Base-by-base conservation (phyloP, 1,284 basidiomycete species). In the Papiliotrema flavescens region DNA sequence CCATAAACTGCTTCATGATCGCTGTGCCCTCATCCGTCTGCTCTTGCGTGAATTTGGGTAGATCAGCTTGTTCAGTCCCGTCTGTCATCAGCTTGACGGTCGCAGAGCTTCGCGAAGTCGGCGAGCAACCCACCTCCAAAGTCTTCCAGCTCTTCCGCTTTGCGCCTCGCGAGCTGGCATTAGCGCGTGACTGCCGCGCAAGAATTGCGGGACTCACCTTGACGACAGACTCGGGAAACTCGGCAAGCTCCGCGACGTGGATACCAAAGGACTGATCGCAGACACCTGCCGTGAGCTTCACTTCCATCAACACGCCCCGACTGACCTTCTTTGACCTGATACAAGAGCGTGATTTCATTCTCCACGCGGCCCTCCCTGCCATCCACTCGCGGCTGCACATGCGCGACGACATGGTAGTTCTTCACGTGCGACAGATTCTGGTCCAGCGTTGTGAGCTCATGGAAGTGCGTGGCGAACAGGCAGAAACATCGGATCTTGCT, bases 251-350 rank as follows among this genome's bases (percentile, higher is more conserved):
- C 0, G 96, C 96, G 20, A 99, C 96, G 65, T 98, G 94, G 44
- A 99, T 98, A 76, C 96, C 96, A 68, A 98, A 97, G 70, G 90
- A 94, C 75, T 98, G 95, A 70, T 98, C 95, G 58, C 90, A 90
- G 39, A 92, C 82, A 14, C 89, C 88, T 82, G 52, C 17, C 7
- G 13, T 26, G 20, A 26, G 26, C 5, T 6, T 28, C 37, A 23
- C 1, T 26, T 19, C 2, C 13, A 28, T 8, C 34, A 1, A 2
- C 34, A 22, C 11, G 20, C 17, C 1, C 34, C 6, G n/a, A 41
- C 80, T 32, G 66, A 88, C 90, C 92, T n/a, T 88, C 87, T 69
- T 93, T 86, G 19, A 98, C 94, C 75, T 95, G 93, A 79, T 98
- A 98, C 45, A 98, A 78, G 55, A 98, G 78, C 0, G 93, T 96